Conservation (phyloP, 805 yeast species). For the Zygotorulaspora danielsina region DNA sequence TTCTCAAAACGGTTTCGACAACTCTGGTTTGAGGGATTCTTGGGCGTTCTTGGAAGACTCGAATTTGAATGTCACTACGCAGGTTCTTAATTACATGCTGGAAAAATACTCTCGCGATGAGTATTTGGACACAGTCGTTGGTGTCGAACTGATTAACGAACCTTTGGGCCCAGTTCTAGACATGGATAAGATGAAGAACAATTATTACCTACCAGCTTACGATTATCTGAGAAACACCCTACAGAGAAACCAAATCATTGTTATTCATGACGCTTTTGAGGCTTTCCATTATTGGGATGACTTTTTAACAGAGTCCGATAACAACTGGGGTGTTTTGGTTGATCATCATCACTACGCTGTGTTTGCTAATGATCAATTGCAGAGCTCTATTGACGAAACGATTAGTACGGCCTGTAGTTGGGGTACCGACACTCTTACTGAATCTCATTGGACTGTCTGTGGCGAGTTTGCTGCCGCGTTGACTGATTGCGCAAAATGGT, state of each 20-base stretch:
- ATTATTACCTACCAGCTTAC: slow-evolving; percentile 63
- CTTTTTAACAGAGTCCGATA: slow-evolving; percentile 41
- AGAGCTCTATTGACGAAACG: slow-evolving; percentile 57
- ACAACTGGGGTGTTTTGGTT: slow-evolving; percentile 62
- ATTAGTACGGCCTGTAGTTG: slow-evolving; percentile 50
- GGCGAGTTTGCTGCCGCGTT: slow-evolving; percentile 94
- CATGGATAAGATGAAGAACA: slow-evolving; percentile 47
- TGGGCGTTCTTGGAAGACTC: slow-evolving; percentile 48
- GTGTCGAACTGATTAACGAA: slow-evolving; percentile 83
- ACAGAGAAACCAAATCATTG: slow-evolving; percentile 51
- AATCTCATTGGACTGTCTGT: slow-evolving; percentile 67
- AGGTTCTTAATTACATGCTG: slow-evolving; percentile 52
- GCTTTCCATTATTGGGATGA: slow-evolving; percentile 58
- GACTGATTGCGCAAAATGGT: slow-evolving; percentile 86
- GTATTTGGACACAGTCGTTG: slow-evolving; percentile 69
- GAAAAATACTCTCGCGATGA: slow-evolving; percentile 58
- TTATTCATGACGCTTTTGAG: slow-evolving; percentile 82
- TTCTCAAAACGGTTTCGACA: slow-evolving; percentile 93
- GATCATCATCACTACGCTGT: slow-evolving; percentile 94
- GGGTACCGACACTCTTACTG: slow-evolving; percentile 43
- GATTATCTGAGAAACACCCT: slow-evolving; percentile 50
- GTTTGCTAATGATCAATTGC: slow-evolving; percentile 60
- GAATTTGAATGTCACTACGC: slow-evolving; percentile 51
- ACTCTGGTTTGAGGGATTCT: slow-evolving; percentile 76
- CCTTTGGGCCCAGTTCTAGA: slow-evolving; percentile 74